These are phyloP conservation scores for Suhomyces sp. DNA, from an alignment of 805 yeast genomes.

Conservation along the genomic window DNA sequence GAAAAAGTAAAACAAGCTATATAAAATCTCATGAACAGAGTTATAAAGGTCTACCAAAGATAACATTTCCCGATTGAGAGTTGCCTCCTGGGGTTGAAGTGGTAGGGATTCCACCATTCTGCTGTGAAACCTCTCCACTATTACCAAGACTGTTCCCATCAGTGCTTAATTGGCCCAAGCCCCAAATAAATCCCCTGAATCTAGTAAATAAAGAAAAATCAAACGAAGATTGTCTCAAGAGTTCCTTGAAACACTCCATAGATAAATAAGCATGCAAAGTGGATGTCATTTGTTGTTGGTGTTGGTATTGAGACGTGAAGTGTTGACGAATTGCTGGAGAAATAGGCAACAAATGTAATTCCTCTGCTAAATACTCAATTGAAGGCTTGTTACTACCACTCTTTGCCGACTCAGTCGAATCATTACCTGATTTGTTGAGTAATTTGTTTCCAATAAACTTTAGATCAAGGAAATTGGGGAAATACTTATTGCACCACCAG, in stretches of 20 bases:
- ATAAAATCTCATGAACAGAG: not conserved
- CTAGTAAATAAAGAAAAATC: slow-evolving; percentile 25
- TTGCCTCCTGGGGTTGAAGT: slow-evolving; percentile 25
- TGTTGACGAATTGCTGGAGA: slow-evolving; percentile 43
- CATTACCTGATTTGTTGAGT: slow-evolving; percentile 21
- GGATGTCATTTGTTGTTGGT: slow-evolving; percentile 40
- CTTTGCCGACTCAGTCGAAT: slow-evolving; percentile 1
- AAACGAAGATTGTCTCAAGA: slow-evolving; percentile 31
- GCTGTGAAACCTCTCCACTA: slow-evolving; percentile 2
- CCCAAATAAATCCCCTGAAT: slow-evolving; percentile 53
- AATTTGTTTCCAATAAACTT: slow-evolving; percentile 50
- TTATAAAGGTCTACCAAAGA: slow-evolving; percentile 28
- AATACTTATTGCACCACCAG: slow-evolving; percentile 64
- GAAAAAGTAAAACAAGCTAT: not conserved
- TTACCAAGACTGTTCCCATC: slow-evolving; percentile 5
- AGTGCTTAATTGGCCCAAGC: slow-evolving; percentile 34
- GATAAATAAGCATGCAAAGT: slow-evolving; percentile 63
- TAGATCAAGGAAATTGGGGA: slow-evolving; percentile 83
- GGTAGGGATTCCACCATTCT: slow-evolving; percentile 4
- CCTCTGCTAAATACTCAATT: slow-evolving; percentile 66
- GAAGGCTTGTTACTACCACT: slow-evolving; percentile 37
- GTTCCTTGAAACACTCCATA: slow-evolving; percentile 61
- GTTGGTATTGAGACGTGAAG: slow-evolving; percentile 20
- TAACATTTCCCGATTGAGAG: slow-evolving; percentile 20
- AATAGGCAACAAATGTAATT: slow-evolving; percentile 59